Conservation (phyloP, 371 early-diverging fungal genomes). For the Mucor mucedo region DNA sequence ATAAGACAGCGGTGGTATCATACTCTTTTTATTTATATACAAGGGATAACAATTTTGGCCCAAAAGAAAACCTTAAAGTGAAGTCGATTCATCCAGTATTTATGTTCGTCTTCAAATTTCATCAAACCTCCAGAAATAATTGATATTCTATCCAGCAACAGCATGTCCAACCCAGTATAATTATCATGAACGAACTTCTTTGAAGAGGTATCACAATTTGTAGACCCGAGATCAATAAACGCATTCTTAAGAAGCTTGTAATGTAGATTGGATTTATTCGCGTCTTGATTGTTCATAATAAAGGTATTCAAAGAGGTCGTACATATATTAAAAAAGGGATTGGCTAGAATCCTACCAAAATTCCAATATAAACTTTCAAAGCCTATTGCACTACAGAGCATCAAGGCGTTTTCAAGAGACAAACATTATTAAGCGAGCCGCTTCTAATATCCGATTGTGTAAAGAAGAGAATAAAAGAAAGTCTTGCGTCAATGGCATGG, state of each 20-base stretch:
- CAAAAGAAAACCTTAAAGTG: slow-evolving; percentile 17
- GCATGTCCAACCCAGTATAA: slow-evolving; percentile 5
- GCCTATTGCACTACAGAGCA: slow-evolving; percentile 23
- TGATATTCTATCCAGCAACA: slow-evolving; percentile 9
- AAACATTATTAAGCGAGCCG: slow-evolving; percentile 21
- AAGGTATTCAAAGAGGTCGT: not conserved
- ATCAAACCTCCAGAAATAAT: too few relatives aligned
- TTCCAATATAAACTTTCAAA: slow-evolving; percentile 10
- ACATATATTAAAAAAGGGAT: slow-evolving; percentile 13
- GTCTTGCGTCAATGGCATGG: slow-evolving; percentile 19
- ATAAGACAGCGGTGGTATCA: too few relatives aligned
- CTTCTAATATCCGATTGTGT: slow-evolving; percentile 21
- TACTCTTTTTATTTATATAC: too few relatives aligned
- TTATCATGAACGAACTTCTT: slow-evolving; percentile 11
- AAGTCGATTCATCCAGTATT: too few relatives aligned
- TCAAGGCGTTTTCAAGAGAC: slow-evolving; percentile 21
- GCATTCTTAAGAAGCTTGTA: slow-evolving; percentile 6
- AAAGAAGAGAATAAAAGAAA: slow-evolving; percentile 23
- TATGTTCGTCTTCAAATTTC: too few relatives aligned
- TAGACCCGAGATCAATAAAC: slow-evolving; percentile 9
- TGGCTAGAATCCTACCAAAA: slow-evolving; percentile 11
- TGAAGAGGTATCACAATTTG: slow-evolving; percentile 5
- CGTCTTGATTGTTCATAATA: too few relatives aligned
- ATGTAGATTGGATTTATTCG: slow-evolving; percentile 10
- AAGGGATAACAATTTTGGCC: slow-evolving; percentile 11